Percentiles rank a stretch among this genome's conserved stretches.
These are phyloP conservation scores for Boletus reticuloceps DNA, from an alignment of 768 basidiomycete genomes.

Conservation along the genomic window DNA sequence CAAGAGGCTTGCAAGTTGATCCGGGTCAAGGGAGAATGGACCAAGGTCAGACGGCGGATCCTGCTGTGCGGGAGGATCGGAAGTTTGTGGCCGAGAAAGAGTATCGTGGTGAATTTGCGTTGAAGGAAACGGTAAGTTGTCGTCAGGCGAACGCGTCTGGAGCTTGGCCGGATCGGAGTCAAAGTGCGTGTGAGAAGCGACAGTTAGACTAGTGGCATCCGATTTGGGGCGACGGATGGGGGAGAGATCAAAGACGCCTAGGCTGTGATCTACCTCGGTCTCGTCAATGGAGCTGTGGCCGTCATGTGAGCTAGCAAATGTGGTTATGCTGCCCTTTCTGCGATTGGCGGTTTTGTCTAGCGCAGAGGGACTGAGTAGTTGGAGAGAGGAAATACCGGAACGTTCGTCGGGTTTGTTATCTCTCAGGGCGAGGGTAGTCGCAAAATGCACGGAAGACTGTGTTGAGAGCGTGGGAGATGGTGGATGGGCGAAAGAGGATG, in stretches of 20 bases:
- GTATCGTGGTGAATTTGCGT: constrained; percentile 24
- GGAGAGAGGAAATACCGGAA: constrained; percentile 50
- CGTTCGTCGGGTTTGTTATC: constrained; percentile 65
- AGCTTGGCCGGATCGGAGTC: constrained; percentile 36
- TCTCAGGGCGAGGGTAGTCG: constrained; percentile 54
- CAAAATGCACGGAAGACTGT: constrained; percentile 59
- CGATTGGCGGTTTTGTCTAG: constrained; percentile 38
- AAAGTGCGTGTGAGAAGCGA: constrained; percentile 37
- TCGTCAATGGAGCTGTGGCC: constrained; percentile 38
- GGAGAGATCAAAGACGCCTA: constrained; percentile 27
- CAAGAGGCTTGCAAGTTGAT: constrained; percentile 76
- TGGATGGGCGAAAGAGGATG: constrained; percentile 42
- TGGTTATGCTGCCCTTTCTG: constrained; percentile 59
- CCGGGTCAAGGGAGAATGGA: constrained; percentile 75
- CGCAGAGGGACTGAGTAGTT: constrained; percentile 44
- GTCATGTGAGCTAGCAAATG: constrained; percentile 45
- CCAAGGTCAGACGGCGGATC: constrained; percentile 52
- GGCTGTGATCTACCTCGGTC: constrained; percentile 48
- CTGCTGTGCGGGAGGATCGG: constrained; percentile 25
- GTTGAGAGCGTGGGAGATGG: constrained; percentile 78
- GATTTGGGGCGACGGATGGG: constrained; percentile 35
- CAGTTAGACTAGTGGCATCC: constrained; percentile 32
- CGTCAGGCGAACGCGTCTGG: neutral
- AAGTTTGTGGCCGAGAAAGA: constrained; percentile 17
- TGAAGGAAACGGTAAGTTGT: constrained; percentile 12